A percentile compares a stretch with the other conserved stretches of the same genome.
Evolutionary conservation across 116 monocot species (phyloP).

Genomic region (Zostera marina): DNA sequence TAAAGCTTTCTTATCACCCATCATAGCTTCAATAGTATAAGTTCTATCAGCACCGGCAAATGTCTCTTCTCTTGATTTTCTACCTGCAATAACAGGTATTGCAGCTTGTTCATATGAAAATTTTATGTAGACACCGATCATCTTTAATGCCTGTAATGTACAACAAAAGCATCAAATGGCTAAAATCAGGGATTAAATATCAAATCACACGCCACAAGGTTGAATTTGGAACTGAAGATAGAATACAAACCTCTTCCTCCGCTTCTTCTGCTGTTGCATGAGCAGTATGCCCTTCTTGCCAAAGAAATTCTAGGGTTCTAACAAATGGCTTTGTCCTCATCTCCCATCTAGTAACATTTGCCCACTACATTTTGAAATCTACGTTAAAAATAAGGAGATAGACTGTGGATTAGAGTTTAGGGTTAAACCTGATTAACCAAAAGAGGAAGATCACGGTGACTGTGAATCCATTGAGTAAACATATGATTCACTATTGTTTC

Average conservation of each 20-base stretch:
- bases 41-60: slow-evolving; percentile 92
- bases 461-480: slow-evolving; percentile 99
- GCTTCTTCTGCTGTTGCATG: slow-evolving; percentile 93
- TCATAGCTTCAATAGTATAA: slow-evolving; percentile 99
- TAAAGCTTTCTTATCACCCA: slow-evolving; percentile 95
- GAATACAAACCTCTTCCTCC: slow-evolving; percentile 57
- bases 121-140: slow-evolving; percentile 92
- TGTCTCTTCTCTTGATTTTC: slow-evolving; percentile 83
- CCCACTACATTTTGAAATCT: slow-evolving; percentile 42
- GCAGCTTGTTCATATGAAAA: slow-evolving; percentile 97
- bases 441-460: slow-evolving; percentile 95
- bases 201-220: not conserved
- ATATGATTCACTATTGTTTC: slow-evolving; percentile 99
- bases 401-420: too few species aligned
- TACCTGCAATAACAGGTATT: slow-evolving; percentile 93
- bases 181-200: slow-evolving; percentile 7
- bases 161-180: slow-evolving; percentile 14
- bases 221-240: not conserved
- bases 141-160: slow-evolving; percentile 72
- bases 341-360: slow-evolving; percentile 99
- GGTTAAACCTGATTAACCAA: slow-evolving; percentile 81
- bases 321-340: slow-evolving; percentile 99
- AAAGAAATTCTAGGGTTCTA: slow-evolving; percentile 94
- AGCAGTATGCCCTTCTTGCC: slow-evolving; percentile 99
- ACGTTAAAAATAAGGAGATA: not conserved